Evolutionary conservation across 371 early-diverging fungal species (phyloP).

Genomic region (Mortierella sp.): DNA sequence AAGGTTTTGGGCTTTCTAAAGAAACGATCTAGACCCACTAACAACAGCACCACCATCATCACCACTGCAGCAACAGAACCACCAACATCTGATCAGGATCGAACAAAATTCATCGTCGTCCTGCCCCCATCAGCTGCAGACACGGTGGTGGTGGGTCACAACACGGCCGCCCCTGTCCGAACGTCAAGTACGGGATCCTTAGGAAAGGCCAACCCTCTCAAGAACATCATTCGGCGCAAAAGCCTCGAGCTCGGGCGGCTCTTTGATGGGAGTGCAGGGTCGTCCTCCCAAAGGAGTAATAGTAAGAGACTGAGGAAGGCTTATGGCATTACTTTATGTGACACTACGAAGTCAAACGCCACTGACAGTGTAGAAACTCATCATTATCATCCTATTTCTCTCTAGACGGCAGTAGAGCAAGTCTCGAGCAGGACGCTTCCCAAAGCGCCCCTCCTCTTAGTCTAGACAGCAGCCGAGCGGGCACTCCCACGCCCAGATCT

Average conservation of each 20-base stretch:
- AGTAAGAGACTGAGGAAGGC: not conserved
- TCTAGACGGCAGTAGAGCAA: constrained; percentile 17
- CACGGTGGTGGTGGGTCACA: not conserved
- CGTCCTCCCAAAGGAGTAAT: constrained; percentile 14
- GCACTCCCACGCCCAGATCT: not conserved
- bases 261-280: constrained; percentile 18
- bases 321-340: not conserved
- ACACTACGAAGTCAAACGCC: no score
- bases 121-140: not conserved
- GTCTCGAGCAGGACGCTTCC: constrained; percentile 13
- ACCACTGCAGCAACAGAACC: not conserved
- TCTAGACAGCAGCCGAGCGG: constrained; percentile 1
- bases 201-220: constrained; percentile 15
- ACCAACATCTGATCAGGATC: constrained; percentile 10
- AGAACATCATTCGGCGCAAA: constrained; percentile 35
- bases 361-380: not conserved
- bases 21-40: constrained; percentile 21
- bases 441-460: not conserved
- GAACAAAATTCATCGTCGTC: constrained; percentile 18
- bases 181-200: not conserved
- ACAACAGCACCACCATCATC: not conserved
- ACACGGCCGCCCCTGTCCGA: constrained; percentile 13
- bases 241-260: constrained; percentile 36
- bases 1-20: constrained; percentile 42
- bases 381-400: not conserved